Percentiles rank a stretch among this genome's conserved stretches.
Evolutionary conservation across 306 rosid species (phyloP).

Genomic region (Albizia julibrissin): DNA sequence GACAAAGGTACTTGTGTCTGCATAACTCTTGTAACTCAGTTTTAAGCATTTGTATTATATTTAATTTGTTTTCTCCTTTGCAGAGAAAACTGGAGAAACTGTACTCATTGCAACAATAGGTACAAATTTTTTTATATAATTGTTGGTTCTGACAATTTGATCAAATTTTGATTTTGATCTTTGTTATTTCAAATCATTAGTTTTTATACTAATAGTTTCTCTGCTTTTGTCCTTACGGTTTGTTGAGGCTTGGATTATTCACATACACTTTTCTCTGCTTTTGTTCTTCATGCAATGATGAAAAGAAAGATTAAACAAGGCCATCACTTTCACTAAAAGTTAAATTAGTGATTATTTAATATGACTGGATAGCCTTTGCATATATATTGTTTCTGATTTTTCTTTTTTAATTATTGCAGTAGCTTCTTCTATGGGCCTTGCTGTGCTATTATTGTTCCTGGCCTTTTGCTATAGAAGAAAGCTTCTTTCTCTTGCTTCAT

Average conservation of each 20-base stretch:
- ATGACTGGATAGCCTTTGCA: no score
- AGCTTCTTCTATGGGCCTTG: conserved; percentile 3
- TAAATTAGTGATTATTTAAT: no score
- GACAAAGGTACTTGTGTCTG: neutral
- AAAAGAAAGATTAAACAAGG: no score
- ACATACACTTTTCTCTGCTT: no score
- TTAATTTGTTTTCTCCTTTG: neutral
- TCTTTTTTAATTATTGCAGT: neutral
- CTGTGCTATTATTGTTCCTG: neutral
- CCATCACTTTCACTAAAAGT: no score
- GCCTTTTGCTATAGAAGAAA: conserved; percentile 1
- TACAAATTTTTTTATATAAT: neutral
- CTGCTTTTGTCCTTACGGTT: no score
- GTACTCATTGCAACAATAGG: neutral
- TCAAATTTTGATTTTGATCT: no score
- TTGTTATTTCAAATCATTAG: no score
- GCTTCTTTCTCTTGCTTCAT: neutral
- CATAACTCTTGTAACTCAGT: neutral
- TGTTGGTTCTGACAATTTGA: no score
- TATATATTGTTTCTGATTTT: neutral
- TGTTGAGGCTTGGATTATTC: no score
- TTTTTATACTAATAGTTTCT: no score
- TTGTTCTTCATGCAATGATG: no score
- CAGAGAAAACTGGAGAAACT: neutral
- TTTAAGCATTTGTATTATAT: neutral